Evolutionary conservation across 73 alveolate genomes (phyloP).

Genomic region (Stentor coeruleus): DNA sequence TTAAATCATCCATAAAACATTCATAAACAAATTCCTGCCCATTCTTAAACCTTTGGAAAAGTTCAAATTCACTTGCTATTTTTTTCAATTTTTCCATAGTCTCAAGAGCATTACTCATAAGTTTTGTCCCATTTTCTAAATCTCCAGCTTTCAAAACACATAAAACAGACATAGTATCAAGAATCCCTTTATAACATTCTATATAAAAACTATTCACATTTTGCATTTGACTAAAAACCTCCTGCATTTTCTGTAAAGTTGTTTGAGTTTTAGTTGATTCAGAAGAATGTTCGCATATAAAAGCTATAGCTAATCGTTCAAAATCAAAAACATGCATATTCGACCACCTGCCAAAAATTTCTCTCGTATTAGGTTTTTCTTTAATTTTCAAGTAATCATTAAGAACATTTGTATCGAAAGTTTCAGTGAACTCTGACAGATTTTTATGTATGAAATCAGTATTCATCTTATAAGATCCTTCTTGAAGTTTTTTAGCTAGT

Average conservation of each 20-base stretch:
- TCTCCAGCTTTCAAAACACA: not conserved
- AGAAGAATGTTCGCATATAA: not conserved
- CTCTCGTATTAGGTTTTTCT: not conserved
- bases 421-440: not conserved
- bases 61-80: not conserved
- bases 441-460: not conserved
- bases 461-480: not conserved
- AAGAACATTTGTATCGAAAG: constrained; percentile 3
- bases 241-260: not conserved
- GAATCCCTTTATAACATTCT: not conserved
- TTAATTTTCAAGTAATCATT: not conserved
- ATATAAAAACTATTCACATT: too few relatives aligned
- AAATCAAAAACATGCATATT: not conserved
- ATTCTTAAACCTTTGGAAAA: not conserved
- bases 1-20: not conserved
- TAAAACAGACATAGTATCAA: not conserved
- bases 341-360: constrained; percentile 16
- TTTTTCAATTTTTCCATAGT: not conserved
- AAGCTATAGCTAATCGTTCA: not conserved
- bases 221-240: not conserved
- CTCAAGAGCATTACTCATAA: not conserved
- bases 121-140: not conserved
- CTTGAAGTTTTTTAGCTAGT: not conserved
- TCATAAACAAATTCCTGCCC: not conserved
- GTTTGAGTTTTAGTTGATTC: not conserved